phyloP scores from a whole-genome alignment of 1,284 basidiomycete genomes.

The Xerocomus nothofagi region DNA sequence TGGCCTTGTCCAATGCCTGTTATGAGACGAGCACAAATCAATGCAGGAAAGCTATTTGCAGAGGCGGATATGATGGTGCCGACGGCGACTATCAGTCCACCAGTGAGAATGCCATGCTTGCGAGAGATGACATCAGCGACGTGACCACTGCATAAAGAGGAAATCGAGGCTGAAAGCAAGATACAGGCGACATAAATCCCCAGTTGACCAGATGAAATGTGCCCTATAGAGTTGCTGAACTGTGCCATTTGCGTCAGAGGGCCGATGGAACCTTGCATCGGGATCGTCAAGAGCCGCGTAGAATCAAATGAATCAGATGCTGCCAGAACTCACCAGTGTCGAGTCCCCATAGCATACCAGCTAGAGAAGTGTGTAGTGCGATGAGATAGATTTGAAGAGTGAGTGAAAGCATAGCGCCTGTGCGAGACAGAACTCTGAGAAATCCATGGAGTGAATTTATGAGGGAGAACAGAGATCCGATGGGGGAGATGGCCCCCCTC shows the following conservation, averaged over 20 bases:
- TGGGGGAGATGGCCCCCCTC: neutral
- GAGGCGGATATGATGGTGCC: slow-evolving; percentile 40
- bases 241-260: slow-evolving; percentile 47
- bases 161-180: slow-evolving; percentile 46
- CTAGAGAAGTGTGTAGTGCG: slow-evolving; percentile 28
- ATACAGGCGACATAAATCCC: slow-evolving; percentile 47
- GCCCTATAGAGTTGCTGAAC: slow-evolving; percentile 39
- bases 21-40: slow-evolving; percentile 48
- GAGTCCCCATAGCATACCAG: slow-evolving; percentile 36
- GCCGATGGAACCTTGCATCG: slow-evolving; percentile 41
- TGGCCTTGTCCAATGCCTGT: slow-evolving; percentile 51
- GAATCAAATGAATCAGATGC: too few species aligned
- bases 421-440: neutral
- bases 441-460: neutral
- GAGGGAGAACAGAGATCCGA: neutral
- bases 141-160: slow-evolving; percentile 46
- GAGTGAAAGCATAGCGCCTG: slow-evolving; percentile 15
- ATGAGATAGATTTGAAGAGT: slow-evolving; percentile 29
- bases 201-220: slow-evolving; percentile 38
- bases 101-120: slow-evolving; percentile 45
- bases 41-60: slow-evolving; percentile 34
- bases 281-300: neutral
- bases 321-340: slow-evolving; percentile 26
- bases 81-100: slow-evolving; percentile 41
- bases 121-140: slow-evolving; percentile 50